A percentile compares a stretch with the other conserved stretches of the same genome.
phyloP scores from a whole-genome alignment of 2,329 filamentous ascomycete species.

The Drechslerella coelobrocha region DNA sequence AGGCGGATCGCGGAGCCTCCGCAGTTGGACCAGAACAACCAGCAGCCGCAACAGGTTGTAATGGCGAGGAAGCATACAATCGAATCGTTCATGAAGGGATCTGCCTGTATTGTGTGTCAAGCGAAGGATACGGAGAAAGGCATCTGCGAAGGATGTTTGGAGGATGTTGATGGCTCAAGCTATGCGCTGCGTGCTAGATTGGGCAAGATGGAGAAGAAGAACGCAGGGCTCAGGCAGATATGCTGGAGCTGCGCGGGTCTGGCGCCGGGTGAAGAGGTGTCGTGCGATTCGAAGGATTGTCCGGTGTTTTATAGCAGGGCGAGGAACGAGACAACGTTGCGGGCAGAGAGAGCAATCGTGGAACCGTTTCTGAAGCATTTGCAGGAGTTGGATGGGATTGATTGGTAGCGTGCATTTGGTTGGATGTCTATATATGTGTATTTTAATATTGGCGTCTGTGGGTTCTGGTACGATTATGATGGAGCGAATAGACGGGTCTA shows the following conservation, averaged over 20 bases:
- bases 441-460: background rate
- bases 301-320: conserved; percentile 84
- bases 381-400: conserved; percentile 54
- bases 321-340: conserved; percentile 65
- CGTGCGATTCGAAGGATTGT: conserved; percentile 89
- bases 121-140: conserved; percentile 61
- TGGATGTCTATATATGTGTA: no score
- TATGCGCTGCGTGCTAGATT: conserved; percentile 70
- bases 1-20: conserved; percentile 64
- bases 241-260: conserved; percentile 82
- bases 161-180: conserved; percentile 67
- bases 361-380: conserved; percentile 60
- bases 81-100: conserved; percentile 89
- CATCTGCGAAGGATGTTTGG: conserved; percentile 68
- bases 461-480: background rate
- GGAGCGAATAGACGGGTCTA: background rate
- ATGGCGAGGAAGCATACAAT: conserved; percentile 72
- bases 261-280: conserved; percentile 76
- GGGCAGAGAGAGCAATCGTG: conserved; percentile 58
- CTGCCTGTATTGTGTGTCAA: conserved; percentile 78
- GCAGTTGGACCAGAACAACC: conserved; percentile 52
- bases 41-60: conserved; percentile 54
- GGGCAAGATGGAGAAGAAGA: conserved; percentile 68
- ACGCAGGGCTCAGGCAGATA: conserved; percentile 70
- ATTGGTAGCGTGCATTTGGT: conserved; percentile 22